These are phyloP conservation scores for Camelina hispida DNA, from an alignment of 345 rosid genomes.

Conservation along the genomic window DNA sequence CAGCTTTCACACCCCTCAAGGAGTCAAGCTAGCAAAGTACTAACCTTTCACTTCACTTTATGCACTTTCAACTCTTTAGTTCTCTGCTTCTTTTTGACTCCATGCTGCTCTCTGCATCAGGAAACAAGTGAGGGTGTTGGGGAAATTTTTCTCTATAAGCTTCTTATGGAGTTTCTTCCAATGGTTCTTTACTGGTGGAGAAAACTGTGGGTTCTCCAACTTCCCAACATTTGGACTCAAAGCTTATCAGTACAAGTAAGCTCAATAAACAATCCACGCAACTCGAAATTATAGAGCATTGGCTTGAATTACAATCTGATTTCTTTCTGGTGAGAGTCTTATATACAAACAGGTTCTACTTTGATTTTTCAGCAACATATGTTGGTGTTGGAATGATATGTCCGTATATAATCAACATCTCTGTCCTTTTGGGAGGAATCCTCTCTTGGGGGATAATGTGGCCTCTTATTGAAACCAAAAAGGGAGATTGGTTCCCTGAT, in stretches of 20 bases:
- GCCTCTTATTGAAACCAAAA: conserved; percentile 70
- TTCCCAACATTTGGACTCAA: conserved; percentile 86
- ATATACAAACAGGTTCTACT: conserved; percentile 65
- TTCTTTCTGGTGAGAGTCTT: conserved; percentile 44
- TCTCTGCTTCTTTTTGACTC: conserved; percentile 32
- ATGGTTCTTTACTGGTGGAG: conserved; percentile 78
- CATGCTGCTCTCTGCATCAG: conserved; percentile 44
- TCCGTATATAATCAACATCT: conserved; percentile 71
- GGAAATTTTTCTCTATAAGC: conserved; percentile 79
- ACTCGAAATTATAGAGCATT: conserved; percentile 9
- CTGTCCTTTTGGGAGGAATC: conserved; percentile 69
- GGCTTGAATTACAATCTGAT: conserved; percentile 24
- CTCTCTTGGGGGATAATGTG: conserved; percentile 89
- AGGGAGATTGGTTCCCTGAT: conserved; percentile 66
- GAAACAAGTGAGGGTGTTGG: conserved; percentile 72
- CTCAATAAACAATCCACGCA: conserved; percentile 12
- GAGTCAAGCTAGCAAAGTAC: conserved; percentile 79
- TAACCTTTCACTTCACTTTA: conserved; percentile 17
- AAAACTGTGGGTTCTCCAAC: conserved; percentile 61
- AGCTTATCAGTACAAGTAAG: conserved; percentile 65
- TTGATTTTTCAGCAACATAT: conserved; percentile 84
- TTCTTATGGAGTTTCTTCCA: conserved; percentile 91
- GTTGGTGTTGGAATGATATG: conserved; percentile 96
- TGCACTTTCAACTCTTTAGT: conserved; percentile 16
- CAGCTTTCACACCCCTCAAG: conserved; percentile 82